Percentiles rank a stretch among this genome's conserved stretches.
These are phyloP conservation scores for Saitozyma podzolica DNA, from an alignment of 768 basidiomycete genomes.

Conservation along the genomic window DNA sequence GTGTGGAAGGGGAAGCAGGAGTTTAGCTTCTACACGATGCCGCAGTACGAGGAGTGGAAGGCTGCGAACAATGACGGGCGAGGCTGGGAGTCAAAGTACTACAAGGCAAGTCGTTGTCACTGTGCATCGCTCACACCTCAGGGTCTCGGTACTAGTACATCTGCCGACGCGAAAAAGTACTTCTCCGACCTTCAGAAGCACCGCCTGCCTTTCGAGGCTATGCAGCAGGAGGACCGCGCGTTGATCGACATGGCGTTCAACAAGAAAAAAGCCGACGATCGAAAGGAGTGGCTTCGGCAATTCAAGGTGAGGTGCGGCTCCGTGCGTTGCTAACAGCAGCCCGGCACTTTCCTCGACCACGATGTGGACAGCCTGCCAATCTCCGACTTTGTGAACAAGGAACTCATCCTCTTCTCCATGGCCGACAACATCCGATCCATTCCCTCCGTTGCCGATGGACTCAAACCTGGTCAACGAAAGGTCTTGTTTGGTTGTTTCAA, in stretches of 20 bases:
- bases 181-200: slow-evolving; percentile 90
- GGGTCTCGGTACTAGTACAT: slow-evolving; percentile 94
- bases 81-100: slow-evolving; percentile 93
- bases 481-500: slow-evolving; percentile 96
- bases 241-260: slow-evolving; percentile 98
- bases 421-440: slow-evolving; percentile 98
- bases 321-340: slow-evolving; percentile 56
- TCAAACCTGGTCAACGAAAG: slow-evolving; percentile 97
- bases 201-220: slow-evolving; percentile 84
- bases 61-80: slow-evolving; percentile 71
- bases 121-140: slow-evolving; percentile 47
- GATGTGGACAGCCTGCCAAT: slow-evolving; percentile 79
- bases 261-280: slow-evolving; percentile 98
- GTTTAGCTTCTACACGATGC: slow-evolving; percentile 92
- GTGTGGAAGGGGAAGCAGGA: slow-evolving; percentile 76
- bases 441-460: slow-evolving; percentile 85
- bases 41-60: slow-evolving; percentile 92
- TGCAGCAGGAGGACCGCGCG: slow-evolving; percentile 76
- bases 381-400: slow-evolving; percentile 96
- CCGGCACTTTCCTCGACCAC: slow-evolving; percentile 92
- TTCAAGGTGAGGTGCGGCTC: slow-evolving; percentile 65
- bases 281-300: slow-evolving; percentile 95
- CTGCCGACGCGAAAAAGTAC: slow-evolving; percentile 86
- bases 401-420: slow-evolving; percentile 98
- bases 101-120: slow-evolving; percentile 67